Evolutionary conservation across 2,329 filamentous ascomycete species (phyloP), one percentile per base, ranked within the genome.

Genomic region (Clonostachys byssicola): DNA sequence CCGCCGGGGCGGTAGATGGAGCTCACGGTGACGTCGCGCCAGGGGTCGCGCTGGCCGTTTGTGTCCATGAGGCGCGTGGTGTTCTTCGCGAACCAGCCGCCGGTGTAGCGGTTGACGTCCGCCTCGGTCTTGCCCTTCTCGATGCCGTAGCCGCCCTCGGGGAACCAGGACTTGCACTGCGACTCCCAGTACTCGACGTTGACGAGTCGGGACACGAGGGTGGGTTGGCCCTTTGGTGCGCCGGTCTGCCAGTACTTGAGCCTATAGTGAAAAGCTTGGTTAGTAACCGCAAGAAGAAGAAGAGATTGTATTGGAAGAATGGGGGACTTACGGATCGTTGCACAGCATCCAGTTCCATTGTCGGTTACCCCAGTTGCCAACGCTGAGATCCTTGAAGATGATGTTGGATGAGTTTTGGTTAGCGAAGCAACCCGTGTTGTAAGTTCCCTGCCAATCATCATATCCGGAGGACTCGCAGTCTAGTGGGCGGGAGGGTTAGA

Each of bases 311-410:
- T 12, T 14, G 34, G 35, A 23, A 12, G 44, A 7, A 34, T 35
- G 30, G 20, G 17, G 48, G 80, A 74, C n/a, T 42, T 52, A 58
- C 55, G 81, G 80, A 58, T 85, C 78, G 56, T 85, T 84, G 68
- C 82, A 85, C 2, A 73, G 67, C 61, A 83, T 72, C 80, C 81
- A 85, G 8, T 68, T 59, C 80, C 79, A 85, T 51, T 81, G 77
- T 0, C 78, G 63, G 52, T 77, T 68, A 16, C 65, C 54, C 0
- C 55, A 46, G 56, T 83, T 83, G 43, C 52, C 52, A 6, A 76
- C 63, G 2, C 62, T 65, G 16, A 57, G 61, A 57, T 85, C 77
- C 5, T 72, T 76, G 61, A 68, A 84, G 3, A 77, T 52, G 0
- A 72, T 66, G 50, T 66, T 78, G 17, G 63, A 66, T 7, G 65